These are phyloP conservation scores for Aphanomyces astaci DNA, from an alignment of 352 stramenopile genomes.

Conservation along the genomic window DNA sequence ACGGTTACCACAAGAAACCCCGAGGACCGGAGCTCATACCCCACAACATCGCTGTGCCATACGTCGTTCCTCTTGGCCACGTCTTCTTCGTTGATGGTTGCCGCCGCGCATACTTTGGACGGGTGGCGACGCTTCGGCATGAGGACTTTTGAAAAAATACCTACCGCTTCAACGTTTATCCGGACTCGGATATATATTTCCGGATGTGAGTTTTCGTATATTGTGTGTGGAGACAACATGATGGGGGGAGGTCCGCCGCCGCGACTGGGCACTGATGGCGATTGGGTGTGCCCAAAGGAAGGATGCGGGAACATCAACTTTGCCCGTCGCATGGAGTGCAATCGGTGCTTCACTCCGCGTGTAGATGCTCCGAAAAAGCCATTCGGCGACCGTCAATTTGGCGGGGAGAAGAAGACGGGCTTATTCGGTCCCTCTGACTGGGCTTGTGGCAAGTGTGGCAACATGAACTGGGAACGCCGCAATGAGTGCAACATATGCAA, in stretches of 20 bases:
- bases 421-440: slow-evolving; percentile 77
- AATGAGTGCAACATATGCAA: slow-evolving; percentile 86
- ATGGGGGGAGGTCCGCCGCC: neutral
- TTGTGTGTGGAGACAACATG: neutral
- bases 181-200: too few relatives aligned
- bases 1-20: neutral
- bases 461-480: slow-evolving; percentile 81
- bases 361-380: slow-evolving; percentile 34
- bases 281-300: slow-evolving; percentile 9
- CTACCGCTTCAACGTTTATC: too few relatives aligned
- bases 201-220: too few relatives aligned
- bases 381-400: too few relatives aligned
- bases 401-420: slow-evolving; percentile 29
- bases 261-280: neutral
- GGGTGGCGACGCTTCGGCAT: too few relatives aligned
- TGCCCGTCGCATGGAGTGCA: slow-evolving; percentile 66
- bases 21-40: too few relatives aligned
- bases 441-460: slow-evolving; percentile 75
- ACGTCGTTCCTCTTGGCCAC: too few relatives aligned
- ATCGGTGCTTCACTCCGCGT: slow-evolving; percentile 65
- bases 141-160: too few relatives aligned
- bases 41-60: too few relatives aligned
- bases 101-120: too few relatives aligned
- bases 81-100: too few relatives aligned
- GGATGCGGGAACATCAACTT: slow-evolving; percentile 81